Evolutionary conservation across 371 early-diverging fungal species (phyloP), one percentile per base, ranked within the genome.

Genomic region (Smittium culicis): DNA sequence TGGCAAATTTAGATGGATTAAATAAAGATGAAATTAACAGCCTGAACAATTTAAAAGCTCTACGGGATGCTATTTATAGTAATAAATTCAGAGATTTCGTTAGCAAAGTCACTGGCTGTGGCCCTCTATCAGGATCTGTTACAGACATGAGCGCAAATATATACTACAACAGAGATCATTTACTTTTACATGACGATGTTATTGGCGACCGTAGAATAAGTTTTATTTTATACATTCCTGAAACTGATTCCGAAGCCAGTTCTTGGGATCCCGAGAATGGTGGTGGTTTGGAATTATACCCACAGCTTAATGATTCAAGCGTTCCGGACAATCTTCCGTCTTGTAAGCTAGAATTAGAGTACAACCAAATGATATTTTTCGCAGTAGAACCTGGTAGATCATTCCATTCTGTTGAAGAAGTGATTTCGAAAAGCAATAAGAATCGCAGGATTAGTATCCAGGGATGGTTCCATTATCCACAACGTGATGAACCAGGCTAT

Each of bases 161-260:
- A 35, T 85, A 82, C 70, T 79, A 77, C 35, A 73, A 78, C 34
- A 85, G 88, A 5, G 88, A 87, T 73, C 88, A 88, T 68, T 74
- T 89, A 57, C 72, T 89, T 34, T 82, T 84, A 66, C 90, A 89
- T 67, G 90, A 89, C 80, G 90, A 90, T 71, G 87, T 86, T 5
- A 90, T 90, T 71, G 87, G 87, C 1, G 85, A 87, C 28, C 81
- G 90, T 5, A 77, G 83, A 30, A 83, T 90, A 1, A 85, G 86
- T 3, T 90, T 82, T 68, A 90, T 90, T 63, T 70, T 90, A 54
- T 90, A 90, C 70, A 70, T 90, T 76, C 80, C 86, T 0, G 86
- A 86, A 45, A 85, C 86, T 0, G 68, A 71, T n/a, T 57, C 56
- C 57, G 66, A 71, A 31, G 68, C 61, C 17, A 85, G 85, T 60